Evolutionary conservation across 2,329 filamentous ascomycete species (phyloP), one percentile per base, ranked within the genome.

Genomic region (Sporothrix curviconia): DNA sequence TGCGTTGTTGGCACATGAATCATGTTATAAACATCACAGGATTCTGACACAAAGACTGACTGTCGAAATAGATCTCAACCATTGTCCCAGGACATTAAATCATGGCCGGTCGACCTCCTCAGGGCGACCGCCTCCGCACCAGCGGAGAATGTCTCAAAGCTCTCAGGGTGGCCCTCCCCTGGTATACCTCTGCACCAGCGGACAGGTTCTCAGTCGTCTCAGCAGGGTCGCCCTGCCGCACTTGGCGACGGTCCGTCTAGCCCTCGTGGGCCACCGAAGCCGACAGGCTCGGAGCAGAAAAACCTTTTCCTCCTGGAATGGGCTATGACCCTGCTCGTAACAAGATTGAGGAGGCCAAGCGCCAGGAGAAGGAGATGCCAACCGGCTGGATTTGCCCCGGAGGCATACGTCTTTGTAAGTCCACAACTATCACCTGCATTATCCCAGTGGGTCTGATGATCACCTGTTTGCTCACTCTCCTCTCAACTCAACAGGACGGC

Each of bases 301-400:
- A 53, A 60, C 19, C 54, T 2, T 67, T 63, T 47, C 59, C 60
- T 4, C 36, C 60, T 2, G 50, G 65, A 14, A 61, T 76, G 25
- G 77, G 78, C 0, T 75, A 66, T 25, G 78, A 80, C 59, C 77
- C 78, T 2, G 76, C 73, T 7, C 66, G 67, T 4, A 61, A 64
- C n/a, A 61, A 51, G 14, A 40, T 67, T 1, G 50, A 55, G 7
- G 57, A 64, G 30, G 56, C 52, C 3, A 62, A 58, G 56, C 50
- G 60, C 25, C 47, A 54, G 36, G 51, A 50, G 14, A 66, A 64
- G 9, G 65, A 70, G 7, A 69, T 63, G 19, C 60, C 59, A 75
- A 60, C 5, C 79, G 81, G 6, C 72, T 84, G 61, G 83, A 86
- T 55, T 85, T 0, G 82, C 82, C 0, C 71, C 81, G 0, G 81